Conservation (phyloP, 1,284 basidiomycete genomes). For the Ganoderma leucocontextum region DNA sequence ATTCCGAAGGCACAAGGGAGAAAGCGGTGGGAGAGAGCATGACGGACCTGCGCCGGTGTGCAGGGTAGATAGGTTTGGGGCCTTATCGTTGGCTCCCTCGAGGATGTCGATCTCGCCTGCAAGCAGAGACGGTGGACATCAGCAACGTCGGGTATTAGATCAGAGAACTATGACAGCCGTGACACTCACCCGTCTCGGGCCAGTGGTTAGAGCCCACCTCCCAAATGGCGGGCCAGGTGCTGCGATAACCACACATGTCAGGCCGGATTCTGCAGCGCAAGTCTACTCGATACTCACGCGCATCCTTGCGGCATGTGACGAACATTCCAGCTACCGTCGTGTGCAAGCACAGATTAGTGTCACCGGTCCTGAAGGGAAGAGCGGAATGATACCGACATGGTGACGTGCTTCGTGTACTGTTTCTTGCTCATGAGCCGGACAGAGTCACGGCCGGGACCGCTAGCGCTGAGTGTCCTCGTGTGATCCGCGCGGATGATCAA, state of each 20-base stretch:
- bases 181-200: conserved; percentile 39
- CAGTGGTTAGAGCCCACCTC: conserved; percentile 44
- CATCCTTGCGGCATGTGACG: conserved; percentile 70
- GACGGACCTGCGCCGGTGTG: conserved; percentile 61
- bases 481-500: conserved; percentile 58
- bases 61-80: conserved; percentile 64
- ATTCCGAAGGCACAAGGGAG: neutral
- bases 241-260: conserved; percentile 13
- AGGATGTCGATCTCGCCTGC: conserved; percentile 76
- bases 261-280: neutral
- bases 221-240: conserved; percentile 51
- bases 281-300: conserved; percentile 53
- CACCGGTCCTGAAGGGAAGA: no score
- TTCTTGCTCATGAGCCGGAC: conserved; percentile 63
- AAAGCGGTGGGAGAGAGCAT: neutral
- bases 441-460: conserved; percentile 65
- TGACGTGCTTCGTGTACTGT: conserved; percentile 59
- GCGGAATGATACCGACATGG: conserved; percentile 52
- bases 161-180: neutral
- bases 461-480: conserved; percentile 52
- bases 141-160: neutral
- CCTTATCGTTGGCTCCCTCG: conserved; percentile 70
- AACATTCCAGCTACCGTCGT: conserved; percentile 59
- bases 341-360: neutral
- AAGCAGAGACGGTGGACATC: neutral